Evolutionary conservation across 1,284 basidiomycete species (phyloP).

Genomic region (Blastosporella zonata): DNA sequence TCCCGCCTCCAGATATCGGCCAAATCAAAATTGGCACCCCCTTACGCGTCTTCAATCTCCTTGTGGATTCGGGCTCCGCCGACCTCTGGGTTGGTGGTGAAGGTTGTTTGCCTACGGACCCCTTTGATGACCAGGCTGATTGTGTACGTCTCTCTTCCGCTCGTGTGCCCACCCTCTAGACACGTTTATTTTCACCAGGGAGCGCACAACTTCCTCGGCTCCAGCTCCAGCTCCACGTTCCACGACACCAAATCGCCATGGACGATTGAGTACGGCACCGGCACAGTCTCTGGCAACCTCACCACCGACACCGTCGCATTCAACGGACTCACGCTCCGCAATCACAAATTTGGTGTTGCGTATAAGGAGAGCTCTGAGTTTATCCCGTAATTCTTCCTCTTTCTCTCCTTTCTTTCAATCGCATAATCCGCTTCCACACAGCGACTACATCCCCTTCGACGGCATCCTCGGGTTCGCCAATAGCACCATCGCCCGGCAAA

Average conservation of each 20-base stretch:
- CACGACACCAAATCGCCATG: constrained; percentile 49
- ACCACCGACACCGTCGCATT: constrained; percentile 62
- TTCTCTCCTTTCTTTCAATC: background rate
- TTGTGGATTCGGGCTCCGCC: constrained; percentile 32
- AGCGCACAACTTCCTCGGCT: constrained; percentile 63
- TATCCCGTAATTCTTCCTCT: constrained; percentile 24
- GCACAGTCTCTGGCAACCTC: constrained; percentile 61
- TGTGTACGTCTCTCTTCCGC: constrained; percentile 26
- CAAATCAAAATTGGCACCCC: constrained; percentile 28
- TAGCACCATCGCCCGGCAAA: constrained; percentile 61
- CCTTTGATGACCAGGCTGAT: constrained; percentile 22
- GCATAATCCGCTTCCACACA: constrained; percentile 31
- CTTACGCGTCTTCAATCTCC: constrained; percentile 24
- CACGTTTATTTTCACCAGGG: constrained; percentile 29
- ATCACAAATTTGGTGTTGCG: constrained; percentile 68
- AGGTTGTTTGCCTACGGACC: constrained; percentile 19
- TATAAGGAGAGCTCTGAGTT: constrained; percentile 59
- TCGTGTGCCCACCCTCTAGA: background rate
- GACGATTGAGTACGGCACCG: constrained; percentile 71
- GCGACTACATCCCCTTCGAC: constrained; percentile 56
- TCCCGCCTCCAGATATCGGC: constrained; percentile 13
- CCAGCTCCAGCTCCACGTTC: constrained; percentile 58
- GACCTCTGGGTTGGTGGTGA: constrained; percentile 28
- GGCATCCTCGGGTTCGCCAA: constrained; percentile 77
- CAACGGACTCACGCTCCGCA: constrained; percentile 55